Evolutionary conservation across 2,329 filamentous ascomycete species (phyloP).

Genomic region (Stachybotrys elegans): DNA sequence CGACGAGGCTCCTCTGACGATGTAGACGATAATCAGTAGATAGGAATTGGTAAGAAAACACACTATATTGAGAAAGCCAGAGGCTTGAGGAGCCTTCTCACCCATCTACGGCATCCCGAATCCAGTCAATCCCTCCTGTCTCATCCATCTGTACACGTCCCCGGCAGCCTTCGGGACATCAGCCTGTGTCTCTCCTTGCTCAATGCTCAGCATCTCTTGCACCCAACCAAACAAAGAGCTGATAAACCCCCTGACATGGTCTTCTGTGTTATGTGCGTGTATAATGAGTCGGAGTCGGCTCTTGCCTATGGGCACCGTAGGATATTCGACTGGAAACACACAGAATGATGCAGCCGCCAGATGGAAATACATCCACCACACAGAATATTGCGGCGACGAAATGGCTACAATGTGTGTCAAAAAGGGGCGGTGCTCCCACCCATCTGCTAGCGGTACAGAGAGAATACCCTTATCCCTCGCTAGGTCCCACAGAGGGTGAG

Average conservation of each 20-base stretch:
- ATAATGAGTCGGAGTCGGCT: conserved; percentile 32
- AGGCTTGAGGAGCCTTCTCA: no score
- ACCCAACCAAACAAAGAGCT: conserved; percentile 7
- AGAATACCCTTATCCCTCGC: conserved; percentile 21
- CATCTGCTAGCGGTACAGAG: conserved; percentile 19
- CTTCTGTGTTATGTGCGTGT: conserved; percentile 33
- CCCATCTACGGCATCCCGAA: conserved; percentile 2
- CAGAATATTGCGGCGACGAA: conserved; percentile 17
- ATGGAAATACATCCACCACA: conserved; percentile 18
- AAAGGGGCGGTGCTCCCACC: conserved; percentile 16
- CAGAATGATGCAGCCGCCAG: conserved; percentile 11
- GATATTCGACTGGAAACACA: conserved; percentile 24
- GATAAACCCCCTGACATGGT: conserved; percentile 20
- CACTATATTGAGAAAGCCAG: no score
- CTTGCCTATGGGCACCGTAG: conserved; percentile 26
- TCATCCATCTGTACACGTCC: neutral
- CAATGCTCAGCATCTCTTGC: conserved; percentile 11
- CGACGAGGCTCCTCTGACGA: no score
- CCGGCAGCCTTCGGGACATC: neutral
- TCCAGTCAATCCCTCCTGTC: neutral
- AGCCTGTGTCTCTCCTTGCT: neutral
- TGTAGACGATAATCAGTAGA: no score
- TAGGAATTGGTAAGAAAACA: no score
- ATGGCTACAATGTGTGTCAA: conserved; percentile 24
- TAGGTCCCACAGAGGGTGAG: conserved; percentile 14